A percentile compares a stretch with the other conserved stretches of the same genome.
Conservation (phyloP, 495 filamentous ascomycete genomes). For the Margaritispora aquatica region DNA sequence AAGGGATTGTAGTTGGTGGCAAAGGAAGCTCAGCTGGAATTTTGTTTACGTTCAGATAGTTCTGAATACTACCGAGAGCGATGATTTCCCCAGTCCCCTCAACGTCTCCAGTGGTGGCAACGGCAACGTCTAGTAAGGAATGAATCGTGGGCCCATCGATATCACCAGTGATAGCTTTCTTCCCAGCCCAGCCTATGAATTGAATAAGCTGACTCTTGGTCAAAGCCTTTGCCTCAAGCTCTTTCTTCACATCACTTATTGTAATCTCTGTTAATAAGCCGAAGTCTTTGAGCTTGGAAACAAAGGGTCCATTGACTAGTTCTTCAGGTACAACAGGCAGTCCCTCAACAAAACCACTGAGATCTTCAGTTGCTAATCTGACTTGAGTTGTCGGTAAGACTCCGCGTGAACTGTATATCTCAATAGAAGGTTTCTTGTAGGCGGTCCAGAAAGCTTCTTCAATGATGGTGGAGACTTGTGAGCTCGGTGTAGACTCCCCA, state of each 20-base stretch:
- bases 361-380: conserved; percentile 70
- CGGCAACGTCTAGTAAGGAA: conserved; percentile 68
- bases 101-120: conserved; percentile 67
- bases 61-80: conserved; percentile 63
- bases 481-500: conserved; percentile 80
- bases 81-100: conserved; percentile 59
- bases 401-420: conserved; percentile 80
- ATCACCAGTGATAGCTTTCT: conserved; percentile 58
- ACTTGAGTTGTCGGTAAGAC: conserved; percentile 72
- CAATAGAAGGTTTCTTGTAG: conserved; percentile 71
- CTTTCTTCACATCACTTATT: conserved; percentile 73
- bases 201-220: conserved; percentile 65
- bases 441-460: conserved; percentile 95
- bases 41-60: conserved; percentile 64
- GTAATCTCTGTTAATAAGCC: conserved; percentile 80
- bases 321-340: conserved; percentile 80
- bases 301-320: conserved; percentile 61
- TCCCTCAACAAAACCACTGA: conserved; percentile 79
- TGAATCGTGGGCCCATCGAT: conserved; percentile 57
- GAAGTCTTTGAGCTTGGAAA: conserved; percentile 69
- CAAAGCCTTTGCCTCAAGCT: conserved; percentile 72
- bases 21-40: conserved; percentile 80
- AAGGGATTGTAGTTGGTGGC: conserved; percentile 76
- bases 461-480: conserved; percentile 71
- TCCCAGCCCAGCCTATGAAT: conserved; percentile 77